A percentile compares a stretch with the other conserved stretches of the same genome.
Evolutionary conservation across 345 rosid genomes (phyloP).

Genomic region (Citrus reticulata): DNA sequence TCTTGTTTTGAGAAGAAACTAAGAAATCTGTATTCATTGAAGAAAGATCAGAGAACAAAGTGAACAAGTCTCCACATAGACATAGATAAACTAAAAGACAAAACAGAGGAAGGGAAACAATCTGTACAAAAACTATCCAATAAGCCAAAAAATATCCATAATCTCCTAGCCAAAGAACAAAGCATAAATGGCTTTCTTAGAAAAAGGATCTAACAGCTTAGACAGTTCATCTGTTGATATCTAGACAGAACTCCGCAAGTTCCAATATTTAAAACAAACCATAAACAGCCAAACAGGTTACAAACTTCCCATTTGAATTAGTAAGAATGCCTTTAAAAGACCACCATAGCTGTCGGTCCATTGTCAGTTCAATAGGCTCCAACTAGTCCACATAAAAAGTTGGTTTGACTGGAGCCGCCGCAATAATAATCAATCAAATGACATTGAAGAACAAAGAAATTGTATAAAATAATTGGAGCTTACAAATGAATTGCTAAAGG

Average conservation of each 20-base stretch:
- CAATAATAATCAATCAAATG: constrained; percentile 9
- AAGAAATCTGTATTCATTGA: neutral
- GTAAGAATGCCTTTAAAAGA: neutral
- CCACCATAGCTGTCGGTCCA: neutral
- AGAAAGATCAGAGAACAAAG: neutral
- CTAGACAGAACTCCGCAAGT: neutral
- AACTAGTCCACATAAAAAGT: neutral
- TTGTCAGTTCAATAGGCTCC: neutral
- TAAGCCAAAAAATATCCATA: no score
- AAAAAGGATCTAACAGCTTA: neutral
- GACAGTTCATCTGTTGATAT: neutral
- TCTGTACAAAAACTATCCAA: no score
- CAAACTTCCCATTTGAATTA: neutral
- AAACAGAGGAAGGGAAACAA: no score
- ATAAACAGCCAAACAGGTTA: constrained; percentile 1
- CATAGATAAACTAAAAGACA: no score
- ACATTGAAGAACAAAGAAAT: neutral
- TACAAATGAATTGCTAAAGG: constrained; percentile 79
- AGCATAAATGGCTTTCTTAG: neutral
- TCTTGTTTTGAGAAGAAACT: neutral
- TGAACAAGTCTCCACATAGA: no score
- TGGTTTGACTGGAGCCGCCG: neutral
- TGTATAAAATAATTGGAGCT: constrained; percentile 29
- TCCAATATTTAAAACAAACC: neutral
- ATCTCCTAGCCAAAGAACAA: neutral